phyloP scores from a whole-genome alignment of 2,329 filamentous ascomycete genomes.

The Colletotrichum godetiae region DNA sequence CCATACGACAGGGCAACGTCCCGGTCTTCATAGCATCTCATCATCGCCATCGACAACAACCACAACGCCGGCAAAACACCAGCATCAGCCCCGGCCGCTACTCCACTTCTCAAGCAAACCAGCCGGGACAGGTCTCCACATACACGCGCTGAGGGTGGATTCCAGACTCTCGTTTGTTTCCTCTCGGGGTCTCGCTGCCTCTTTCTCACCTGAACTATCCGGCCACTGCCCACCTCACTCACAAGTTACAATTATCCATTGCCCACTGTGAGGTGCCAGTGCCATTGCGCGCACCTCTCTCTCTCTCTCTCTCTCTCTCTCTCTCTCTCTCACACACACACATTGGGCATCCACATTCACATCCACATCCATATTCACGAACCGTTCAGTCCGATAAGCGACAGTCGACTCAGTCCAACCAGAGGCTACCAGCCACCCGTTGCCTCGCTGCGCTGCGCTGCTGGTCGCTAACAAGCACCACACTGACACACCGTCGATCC shows the following conservation, averaged over 20 bases:
- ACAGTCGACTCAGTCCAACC: background rate
- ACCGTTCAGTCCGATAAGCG: background rate
- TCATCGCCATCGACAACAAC: background rate
- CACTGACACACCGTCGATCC: constrained; percentile 1
- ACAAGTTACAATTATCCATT: too few relatives aligned
- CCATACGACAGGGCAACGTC: background rate
- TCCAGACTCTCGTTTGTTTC: constrained; percentile 1
- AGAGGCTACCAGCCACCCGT: background rate
- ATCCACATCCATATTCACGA: background rate
- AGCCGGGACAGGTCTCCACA: constrained; percentile 8
- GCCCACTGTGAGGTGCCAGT: too few relatives aligned
- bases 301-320: too few relatives aligned
- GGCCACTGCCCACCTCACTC: background rate
- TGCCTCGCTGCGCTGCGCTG: background rate
- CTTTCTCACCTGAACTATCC: constrained; percentile 21
- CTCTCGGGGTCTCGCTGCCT: background rate
- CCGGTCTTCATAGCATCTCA: background rate
- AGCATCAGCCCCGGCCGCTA: background rate
- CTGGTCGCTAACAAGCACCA: background rate
- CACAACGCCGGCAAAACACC: background rate
- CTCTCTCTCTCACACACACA: too few relatives aligned
- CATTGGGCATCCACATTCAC: too few relatives aligned
- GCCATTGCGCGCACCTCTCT: too few relatives aligned
- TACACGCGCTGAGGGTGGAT: background rate
- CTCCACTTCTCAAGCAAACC: constrained; percentile 22